Percentiles rank a stretch among this genome's conserved stretches.
phyloP scores from a whole-genome alignment of 345 rosid genomes.

The Salix koriyanagi region DNA sequence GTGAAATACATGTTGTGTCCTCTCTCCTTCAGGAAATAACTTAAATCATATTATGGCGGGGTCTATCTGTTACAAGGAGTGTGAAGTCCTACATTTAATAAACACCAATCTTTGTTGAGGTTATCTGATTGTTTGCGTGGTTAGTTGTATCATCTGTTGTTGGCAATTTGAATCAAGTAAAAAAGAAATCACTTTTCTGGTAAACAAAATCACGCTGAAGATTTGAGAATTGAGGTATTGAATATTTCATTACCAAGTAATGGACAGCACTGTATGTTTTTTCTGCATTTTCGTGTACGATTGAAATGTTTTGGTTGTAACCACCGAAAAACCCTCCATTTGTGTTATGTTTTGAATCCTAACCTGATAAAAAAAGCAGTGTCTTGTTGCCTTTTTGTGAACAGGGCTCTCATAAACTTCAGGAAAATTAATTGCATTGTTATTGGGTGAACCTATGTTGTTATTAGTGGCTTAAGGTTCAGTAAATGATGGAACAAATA shows the following conservation, averaged over 20 bases:
- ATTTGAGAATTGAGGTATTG: neutral
- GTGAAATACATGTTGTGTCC: neutral
- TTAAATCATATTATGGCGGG: neutral
- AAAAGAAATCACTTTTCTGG: neutral
- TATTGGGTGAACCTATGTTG: slow-evolving; percentile 56
- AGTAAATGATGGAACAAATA: slow-evolving; percentile 38
- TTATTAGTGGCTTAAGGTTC: slow-evolving; percentile 38
- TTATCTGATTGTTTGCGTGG: neutral
- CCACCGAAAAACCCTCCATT: neutral
- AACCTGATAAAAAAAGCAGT: slow-evolving; percentile 42
- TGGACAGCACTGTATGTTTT: neutral
- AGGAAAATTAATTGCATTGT: slow-evolving; percentile 39
- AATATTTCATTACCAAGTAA: neutral
- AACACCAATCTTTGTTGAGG: neutral
- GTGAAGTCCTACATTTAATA: neutral
- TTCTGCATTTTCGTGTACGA: neutral
- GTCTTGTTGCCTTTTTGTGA: slow-evolving; percentile 30
- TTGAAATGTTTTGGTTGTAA: neutral
- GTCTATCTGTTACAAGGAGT: neutral
- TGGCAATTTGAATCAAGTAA: neutral
- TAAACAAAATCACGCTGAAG: neutral
- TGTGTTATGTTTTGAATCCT: too few species aligned
- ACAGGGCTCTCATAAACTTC: slow-evolving; percentile 23
- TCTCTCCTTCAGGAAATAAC: neutral
- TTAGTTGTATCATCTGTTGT: neutral